Conservation (phyloP, 169 alveolate genomes). For the Eimeria maxima region DNA sequence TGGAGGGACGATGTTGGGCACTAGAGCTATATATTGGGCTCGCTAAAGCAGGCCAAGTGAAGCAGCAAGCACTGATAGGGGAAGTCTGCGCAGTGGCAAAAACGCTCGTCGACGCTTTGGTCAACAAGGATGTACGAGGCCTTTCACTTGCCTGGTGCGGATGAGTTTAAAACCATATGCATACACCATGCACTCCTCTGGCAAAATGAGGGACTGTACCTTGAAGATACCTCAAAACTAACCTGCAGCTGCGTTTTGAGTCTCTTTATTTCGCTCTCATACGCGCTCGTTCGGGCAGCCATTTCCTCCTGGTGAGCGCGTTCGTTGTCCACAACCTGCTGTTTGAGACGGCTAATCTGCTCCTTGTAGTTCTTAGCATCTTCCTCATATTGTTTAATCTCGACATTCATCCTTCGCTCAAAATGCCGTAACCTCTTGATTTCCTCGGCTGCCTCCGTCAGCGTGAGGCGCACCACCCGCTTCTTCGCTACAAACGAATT, state of each 20-base stretch:
- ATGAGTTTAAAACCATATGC: no score
- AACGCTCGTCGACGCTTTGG: no score
- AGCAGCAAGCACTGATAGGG: not conserved
- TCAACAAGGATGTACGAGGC: no score
- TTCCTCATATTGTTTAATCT: constrained; percentile 41
- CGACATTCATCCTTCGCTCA: not conserved
- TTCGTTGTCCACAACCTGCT: constrained; percentile 24
- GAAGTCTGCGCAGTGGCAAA: not conserved
- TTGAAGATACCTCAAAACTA: not conserved
- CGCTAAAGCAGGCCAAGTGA: not conserved
- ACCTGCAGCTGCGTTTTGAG: constrained; percentile 60
- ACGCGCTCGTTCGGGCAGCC: constrained; percentile 40
- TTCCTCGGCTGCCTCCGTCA: constrained; percentile 82
- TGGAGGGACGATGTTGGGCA: not conserved
- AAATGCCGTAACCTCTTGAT: constrained; percentile 80
- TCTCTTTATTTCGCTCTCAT: constrained; percentile 7
- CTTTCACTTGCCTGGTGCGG: no score
- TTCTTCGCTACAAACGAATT: constrained; percentile 38
- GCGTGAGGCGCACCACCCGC: constrained; percentile 64
- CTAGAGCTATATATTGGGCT: not conserved
- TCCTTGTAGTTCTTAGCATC: not conserved
- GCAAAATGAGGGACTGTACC: not conserved
- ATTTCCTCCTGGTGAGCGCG: constrained; percentile 45
- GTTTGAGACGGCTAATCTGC: constrained; percentile 2
- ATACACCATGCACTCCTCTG: no score